phyloP scores from a whole-genome alignment of 2,329 filamentous ascomycete genomes.

The Nemania serpens region DNA sequence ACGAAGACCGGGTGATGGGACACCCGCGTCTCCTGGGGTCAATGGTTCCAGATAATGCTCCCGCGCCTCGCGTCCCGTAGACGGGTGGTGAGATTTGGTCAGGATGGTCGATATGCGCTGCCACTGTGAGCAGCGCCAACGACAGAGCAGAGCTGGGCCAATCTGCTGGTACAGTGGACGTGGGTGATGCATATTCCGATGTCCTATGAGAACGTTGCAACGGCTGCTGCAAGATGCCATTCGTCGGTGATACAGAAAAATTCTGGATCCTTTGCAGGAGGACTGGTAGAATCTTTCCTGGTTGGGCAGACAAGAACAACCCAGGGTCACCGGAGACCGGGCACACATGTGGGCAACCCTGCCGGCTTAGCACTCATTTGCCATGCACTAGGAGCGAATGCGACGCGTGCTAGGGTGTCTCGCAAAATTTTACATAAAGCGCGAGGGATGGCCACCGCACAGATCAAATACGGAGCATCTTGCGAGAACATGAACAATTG shows the following conservation, averaged over 20 bases:
- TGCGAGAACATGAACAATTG: neutral
- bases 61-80: neutral
- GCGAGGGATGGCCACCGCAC: neutral
- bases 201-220: slow-evolving; percentile 47
- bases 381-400: neutral
- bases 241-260: slow-evolving; percentile 36
- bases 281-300: slow-evolving; percentile 30
- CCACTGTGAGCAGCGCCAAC: slow-evolving; percentile 37
- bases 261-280: slow-evolving; percentile 32
- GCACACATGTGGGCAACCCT: slow-evolving; percentile 29
- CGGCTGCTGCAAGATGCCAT: slow-evolving; percentile 42
- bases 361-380: slow-evolving; percentile 17
- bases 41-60: neutral
- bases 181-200: slow-evolving; percentile 47
- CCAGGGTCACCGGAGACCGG: slow-evolving; percentile 27
- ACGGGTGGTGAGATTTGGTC: slow-evolving; percentile 11
- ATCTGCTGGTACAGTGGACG: slow-evolving; percentile 48
- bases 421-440: neutral
- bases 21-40: slow-evolving; percentile 3
- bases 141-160: slow-evolving; percentile 45
- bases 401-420: neutral
- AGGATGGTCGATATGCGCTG: slow-evolving; percentile 31
- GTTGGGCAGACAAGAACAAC: slow-evolving; percentile 34
- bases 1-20: slow-evolving; percentile 4
- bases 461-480: neutral